These are phyloP conservation scores for Saccharomycopsis lassenensis DNA, from an alignment of 805 yeast genomes.

Conservation along the genomic window DNA sequence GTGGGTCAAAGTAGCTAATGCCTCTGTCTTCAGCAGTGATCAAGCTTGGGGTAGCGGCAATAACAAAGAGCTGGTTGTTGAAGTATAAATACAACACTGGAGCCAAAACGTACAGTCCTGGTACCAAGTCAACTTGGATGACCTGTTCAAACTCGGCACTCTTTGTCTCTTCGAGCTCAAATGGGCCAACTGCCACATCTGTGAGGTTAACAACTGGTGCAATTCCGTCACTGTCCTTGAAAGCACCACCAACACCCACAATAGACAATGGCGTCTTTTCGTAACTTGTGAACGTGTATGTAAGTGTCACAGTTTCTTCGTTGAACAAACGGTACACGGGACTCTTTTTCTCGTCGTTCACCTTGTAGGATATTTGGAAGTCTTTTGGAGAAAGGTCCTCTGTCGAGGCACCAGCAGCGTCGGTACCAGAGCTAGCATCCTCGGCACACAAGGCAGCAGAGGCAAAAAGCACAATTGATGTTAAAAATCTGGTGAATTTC, in stretches of 20 bases:
- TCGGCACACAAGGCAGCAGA: slow-evolving; percentile 6
- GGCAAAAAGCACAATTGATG: slow-evolving; percentile 1
- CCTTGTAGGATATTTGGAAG: slow-evolving; percentile 9
- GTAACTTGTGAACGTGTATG: slow-evolving; percentile 41
- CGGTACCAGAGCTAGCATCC: slow-evolving; percentile 3
- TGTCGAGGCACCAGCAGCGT: slow-evolving; percentile 3
- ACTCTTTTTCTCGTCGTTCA: slow-evolving; percentile 6
- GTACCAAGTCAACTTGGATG: slow-evolving; percentile 48
- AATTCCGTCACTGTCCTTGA: slow-evolving; percentile 45
- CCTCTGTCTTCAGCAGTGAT: slow-evolving; percentile 51
- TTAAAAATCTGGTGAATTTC: neutral
- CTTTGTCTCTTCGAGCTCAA: slow-evolving; percentile 40
- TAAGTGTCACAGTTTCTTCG: slow-evolving; percentile 43
- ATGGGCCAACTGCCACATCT: slow-evolving; percentile 51
- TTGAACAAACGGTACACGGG: slow-evolving; percentile 28
- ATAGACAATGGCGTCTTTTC: slow-evolving; percentile 41
- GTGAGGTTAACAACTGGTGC: slow-evolving; percentile 50
- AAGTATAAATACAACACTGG: slow-evolving; percentile 49
- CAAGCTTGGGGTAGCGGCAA: slow-evolving; percentile 48
- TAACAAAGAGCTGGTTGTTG: slow-evolving; percentile 38
- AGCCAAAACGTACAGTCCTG: slow-evolving; percentile 42
- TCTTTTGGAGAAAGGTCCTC: slow-evolving; percentile 3
- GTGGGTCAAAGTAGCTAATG: slow-evolving; percentile 63
- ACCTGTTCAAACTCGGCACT: slow-evolving; percentile 41
- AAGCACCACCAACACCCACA: slow-evolving; percentile 60